A percentile compares a stretch with the other conserved stretches of the same genome.
Conservation (phyloP, 306 rosid genomes). For the Acmispon strigosus region DNA sequence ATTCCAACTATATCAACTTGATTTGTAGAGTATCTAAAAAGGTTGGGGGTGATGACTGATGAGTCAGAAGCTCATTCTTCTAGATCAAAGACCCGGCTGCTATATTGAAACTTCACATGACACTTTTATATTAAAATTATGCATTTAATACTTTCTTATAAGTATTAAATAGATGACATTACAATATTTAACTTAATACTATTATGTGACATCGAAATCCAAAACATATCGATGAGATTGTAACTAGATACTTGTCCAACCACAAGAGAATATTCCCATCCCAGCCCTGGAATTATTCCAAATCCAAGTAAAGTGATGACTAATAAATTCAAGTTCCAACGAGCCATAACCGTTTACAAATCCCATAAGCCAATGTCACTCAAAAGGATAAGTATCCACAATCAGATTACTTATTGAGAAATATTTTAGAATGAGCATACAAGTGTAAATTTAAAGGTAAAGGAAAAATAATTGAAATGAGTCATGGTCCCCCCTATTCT, state of each 20-base stretch:
- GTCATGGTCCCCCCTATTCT: not conserved
- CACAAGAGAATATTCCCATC: not conserved
- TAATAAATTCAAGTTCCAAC: not conserved
- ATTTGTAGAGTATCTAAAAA: not conserved
- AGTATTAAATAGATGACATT: no score
- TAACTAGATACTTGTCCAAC: not conserved
- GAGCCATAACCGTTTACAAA: not conserved
- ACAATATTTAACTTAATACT: no score
- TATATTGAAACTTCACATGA: no score
- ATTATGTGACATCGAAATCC: no score
- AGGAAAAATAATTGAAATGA: not conserved
- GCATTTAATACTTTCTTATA: no score
- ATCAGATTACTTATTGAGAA: not conserved
- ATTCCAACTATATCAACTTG: not conserved
- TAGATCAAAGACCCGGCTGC: not conserved
- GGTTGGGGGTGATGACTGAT: not conserved
- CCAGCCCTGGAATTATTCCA: not conserved
- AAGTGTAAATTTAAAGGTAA: not conserved
- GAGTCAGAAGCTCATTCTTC: not conserved
- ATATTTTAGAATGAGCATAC: not conserved
- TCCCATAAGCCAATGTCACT: not conserved
- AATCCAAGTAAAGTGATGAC: not conserved
- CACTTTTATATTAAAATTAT: no score
- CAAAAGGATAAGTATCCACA: not conserved
- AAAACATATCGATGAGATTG: not conserved